Conservation (phyloP, 306 rosid genomes). For the Inga oerstediana region DNA sequence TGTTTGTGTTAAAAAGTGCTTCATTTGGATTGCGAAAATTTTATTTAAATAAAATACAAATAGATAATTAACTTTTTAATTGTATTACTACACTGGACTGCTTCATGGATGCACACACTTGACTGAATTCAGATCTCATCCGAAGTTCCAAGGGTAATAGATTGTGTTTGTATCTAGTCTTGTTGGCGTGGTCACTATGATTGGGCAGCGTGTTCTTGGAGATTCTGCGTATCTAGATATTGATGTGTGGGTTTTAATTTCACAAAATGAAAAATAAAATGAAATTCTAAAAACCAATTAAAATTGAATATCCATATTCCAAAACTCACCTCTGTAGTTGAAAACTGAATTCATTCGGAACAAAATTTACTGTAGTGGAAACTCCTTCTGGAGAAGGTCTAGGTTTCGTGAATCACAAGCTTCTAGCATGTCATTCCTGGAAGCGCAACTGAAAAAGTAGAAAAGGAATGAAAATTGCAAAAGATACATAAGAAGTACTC, state of each 20-base stretch:
- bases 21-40: not conserved
- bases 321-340: not conserved
- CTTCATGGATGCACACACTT: not conserved
- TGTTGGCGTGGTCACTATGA: not conserved
- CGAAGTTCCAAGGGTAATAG: conserved; percentile 17
- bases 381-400: conserved; percentile 94
- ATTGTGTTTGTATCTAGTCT: not conserved
- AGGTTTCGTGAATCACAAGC: conserved; percentile 94
- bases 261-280: not conserved
- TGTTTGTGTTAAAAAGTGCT: not conserved
- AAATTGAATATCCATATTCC: not conserved
- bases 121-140: conserved; percentile 13
- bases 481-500: conserved; percentile 9
- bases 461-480: not conserved
- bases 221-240: not conserved
- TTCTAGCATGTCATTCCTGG: conserved; percentile 89
- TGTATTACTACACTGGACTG: not conserved
- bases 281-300: not conserved
- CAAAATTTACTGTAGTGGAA: conserved; percentile 60
- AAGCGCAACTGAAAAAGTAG: conserved; percentile 80
- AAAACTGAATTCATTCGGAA: not conserved
- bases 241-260: not conserved
- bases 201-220: not conserved
- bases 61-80: not conserved
- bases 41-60: not conserved